phyloP scores from a whole-genome alignment of 805 yeast genomes.

The Komagataella pastoris region DNA sequence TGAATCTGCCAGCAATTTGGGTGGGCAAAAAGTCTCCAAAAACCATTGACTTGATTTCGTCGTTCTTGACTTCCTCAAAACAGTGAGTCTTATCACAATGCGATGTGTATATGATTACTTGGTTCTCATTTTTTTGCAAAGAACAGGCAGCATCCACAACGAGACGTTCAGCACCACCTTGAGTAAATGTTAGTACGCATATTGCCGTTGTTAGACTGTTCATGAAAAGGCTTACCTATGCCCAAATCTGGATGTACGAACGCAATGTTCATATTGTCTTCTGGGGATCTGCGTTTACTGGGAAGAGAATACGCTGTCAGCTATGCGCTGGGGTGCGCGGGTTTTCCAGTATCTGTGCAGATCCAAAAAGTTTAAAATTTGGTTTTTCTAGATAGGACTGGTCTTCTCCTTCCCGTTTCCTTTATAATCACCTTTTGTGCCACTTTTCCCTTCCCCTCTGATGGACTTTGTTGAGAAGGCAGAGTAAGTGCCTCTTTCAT shows the following conservation, averaged over 20 bases:
- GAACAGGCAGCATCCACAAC: slow-evolving; percentile 94
- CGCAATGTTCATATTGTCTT: slow-evolving; percentile 45
- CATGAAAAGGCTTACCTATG: slow-evolving; percentile 35
- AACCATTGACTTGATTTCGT: slow-evolving; percentile 47
- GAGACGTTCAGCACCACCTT: slow-evolving; percentile 88
- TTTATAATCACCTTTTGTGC: background rate
- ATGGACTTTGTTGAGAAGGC: slow-evolving; percentile 1
- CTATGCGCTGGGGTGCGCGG: background rate
- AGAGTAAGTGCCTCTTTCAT: background rate
- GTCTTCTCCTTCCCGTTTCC: background rate
- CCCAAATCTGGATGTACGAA: slow-evolving; percentile 94
- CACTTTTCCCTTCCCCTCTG: background rate
- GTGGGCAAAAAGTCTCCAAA: slow-evolving; percentile 82
- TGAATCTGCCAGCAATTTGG: slow-evolving; percentile 46
- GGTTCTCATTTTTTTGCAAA: slow-evolving; percentile 40
- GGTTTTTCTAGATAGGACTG: background rate
- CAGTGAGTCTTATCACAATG: slow-evolving; percentile 83
- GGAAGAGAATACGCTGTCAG: background rate
- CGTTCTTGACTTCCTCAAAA: slow-evolving; percentile 74
- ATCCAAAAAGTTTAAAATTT: background rate
- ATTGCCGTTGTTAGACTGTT: background rate
- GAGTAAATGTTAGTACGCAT: background rate
- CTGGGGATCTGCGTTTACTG: background rate
- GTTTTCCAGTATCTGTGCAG: too few species aligned
- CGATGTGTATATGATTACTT: slow-evolving; percentile 65